Percentiles rank a stretch among this genome's conserved stretches.
phyloP scores from a whole-genome alignment of 176 grass and related monocot genomes.

The Canna indica region DNA sequence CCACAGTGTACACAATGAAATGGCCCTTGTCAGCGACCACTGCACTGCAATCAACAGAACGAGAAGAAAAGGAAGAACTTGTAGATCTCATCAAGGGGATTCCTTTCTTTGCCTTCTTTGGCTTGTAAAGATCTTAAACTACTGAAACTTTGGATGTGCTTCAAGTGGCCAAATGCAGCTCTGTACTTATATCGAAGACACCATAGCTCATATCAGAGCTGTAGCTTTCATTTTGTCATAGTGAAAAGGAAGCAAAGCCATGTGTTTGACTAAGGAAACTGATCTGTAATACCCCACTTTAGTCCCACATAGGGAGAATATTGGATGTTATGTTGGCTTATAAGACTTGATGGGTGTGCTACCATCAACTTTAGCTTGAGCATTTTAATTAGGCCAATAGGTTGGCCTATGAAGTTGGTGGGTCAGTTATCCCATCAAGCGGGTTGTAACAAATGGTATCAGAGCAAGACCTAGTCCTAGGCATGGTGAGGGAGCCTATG shows the following conservation, averaged over 20 bases:
- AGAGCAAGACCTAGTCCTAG: too few relatives aligned
- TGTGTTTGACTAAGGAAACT: not conserved
- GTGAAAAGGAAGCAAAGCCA: not conserved
- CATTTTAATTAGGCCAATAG: too few relatives aligned
- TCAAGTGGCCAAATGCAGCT: not conserved
- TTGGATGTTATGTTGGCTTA: too few relatives aligned
- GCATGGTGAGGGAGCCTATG: too few relatives aligned
- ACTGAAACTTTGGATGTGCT: not conserved
- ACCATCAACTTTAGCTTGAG: too few relatives aligned
- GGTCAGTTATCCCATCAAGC: too few relatives aligned
- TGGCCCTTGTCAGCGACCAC: not conserved
- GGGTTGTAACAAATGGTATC: too few relatives aligned
- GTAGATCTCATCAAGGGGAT: conserved; percentile 1
- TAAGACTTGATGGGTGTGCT: too few relatives aligned
- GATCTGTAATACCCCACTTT: too few relatives aligned
- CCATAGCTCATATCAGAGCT: too few relatives aligned
- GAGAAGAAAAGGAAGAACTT: not conserved
- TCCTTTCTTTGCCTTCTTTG: conserved; percentile 7
- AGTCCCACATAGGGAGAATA: too few relatives aligned
- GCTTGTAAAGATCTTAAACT: not conserved
- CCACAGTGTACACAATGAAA: conserved; percentile 4
- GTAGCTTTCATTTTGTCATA: not conserved
- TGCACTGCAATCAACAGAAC: not conserved
- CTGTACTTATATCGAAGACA: conserved; percentile 2
- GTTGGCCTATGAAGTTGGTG: too few relatives aligned